Evolutionary conservation across 805 yeast genomes (phyloP).

Genomic region (Candida easanensis): DNA sequence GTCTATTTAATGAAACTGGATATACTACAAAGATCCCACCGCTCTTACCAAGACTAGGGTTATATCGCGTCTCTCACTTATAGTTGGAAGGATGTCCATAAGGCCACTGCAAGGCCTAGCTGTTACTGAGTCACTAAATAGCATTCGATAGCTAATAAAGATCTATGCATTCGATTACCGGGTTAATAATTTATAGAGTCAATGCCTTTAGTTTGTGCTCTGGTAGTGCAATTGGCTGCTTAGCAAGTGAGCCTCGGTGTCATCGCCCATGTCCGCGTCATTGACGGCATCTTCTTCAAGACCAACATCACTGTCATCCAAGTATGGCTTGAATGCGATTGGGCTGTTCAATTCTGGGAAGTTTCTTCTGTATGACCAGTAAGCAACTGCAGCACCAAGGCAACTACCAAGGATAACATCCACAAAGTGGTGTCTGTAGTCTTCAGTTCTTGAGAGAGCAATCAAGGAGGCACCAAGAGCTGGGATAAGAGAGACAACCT

Average conservation of each 20-base stretch:
- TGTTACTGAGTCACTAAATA: too few species aligned
- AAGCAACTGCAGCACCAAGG: conserved; percentile 62
- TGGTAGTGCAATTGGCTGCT: conserved; percentile 8
- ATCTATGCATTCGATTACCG: too few species aligned
- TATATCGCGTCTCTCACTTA: too few species aligned
- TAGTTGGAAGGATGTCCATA: too few species aligned
- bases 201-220: not conserved
- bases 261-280: conserved; percentile 21
- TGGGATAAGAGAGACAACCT: conserved; percentile 51
- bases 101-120: too few species aligned
- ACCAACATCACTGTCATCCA: conserved; percentile 39
- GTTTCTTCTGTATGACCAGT: conserved; percentile 36
- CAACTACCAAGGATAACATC: conserved; percentile 75
- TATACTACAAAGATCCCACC: too few species aligned
- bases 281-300: conserved; percentile 25
- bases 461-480: conserved; percentile 66
- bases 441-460: conserved; percentile 85
- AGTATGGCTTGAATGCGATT: conserved; percentile 37
- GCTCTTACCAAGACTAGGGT: too few species aligned
- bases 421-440: conserved; percentile 88
- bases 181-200: not conserved
- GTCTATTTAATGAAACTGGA: too few species aligned
- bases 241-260: conserved; percentile 13
- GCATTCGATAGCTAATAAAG: too few species aligned
- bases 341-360: conserved; percentile 36